These are phyloP conservation scores for Ceratobasidium sp. DNA, from an alignment of 1,284 basidiomycete genomes.

Conservation along the genomic window DNA sequence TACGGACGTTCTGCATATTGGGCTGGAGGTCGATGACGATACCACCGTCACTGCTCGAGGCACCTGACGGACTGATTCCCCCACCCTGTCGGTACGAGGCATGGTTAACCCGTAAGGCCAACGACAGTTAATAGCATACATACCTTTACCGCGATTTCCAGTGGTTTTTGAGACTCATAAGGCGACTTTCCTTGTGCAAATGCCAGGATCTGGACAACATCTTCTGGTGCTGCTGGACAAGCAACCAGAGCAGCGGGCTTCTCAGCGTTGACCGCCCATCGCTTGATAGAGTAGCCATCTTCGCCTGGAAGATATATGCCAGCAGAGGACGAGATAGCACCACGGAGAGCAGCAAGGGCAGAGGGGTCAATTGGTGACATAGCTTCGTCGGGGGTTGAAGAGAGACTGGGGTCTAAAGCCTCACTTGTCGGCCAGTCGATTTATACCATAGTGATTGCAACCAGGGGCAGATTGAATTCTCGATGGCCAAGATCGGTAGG, in stretches of 20 bases:
- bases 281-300: constrained; percentile 27
- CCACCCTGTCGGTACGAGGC: constrained; percentile 32
- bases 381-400: too few relatives aligned
- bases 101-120: neutral
- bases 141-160: constrained; percentile 38
- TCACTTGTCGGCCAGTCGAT: too few relatives aligned
- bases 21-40: constrained; percentile 48
- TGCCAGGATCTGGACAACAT: constrained; percentile 14
- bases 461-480: too few relatives aligned
- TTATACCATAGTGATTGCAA: too few relatives aligned
- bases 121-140: neutral
- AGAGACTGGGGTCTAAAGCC: too few relatives aligned
- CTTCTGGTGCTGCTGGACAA: constrained; percentile 8
- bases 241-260: constrained; percentile 13
- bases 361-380: neutral
- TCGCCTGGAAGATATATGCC: constrained; percentile 16
- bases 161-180: neutral
- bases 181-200: constrained; percentile 27
- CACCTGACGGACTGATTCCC: constrained; percentile 42
- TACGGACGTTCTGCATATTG: constrained; percentile 42
- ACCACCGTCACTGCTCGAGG: constrained; percentile 45
- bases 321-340: constrained; percentile 2
- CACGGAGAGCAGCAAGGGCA: neutral
- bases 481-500: too few relatives aligned
- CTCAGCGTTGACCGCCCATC: constrained; percentile 41